Evolutionary conservation across 2,329 filamentous ascomycete genomes (phyloP), one percentile per base, ranked within the genome.

Genomic region (Periconia sp.): DNA sequence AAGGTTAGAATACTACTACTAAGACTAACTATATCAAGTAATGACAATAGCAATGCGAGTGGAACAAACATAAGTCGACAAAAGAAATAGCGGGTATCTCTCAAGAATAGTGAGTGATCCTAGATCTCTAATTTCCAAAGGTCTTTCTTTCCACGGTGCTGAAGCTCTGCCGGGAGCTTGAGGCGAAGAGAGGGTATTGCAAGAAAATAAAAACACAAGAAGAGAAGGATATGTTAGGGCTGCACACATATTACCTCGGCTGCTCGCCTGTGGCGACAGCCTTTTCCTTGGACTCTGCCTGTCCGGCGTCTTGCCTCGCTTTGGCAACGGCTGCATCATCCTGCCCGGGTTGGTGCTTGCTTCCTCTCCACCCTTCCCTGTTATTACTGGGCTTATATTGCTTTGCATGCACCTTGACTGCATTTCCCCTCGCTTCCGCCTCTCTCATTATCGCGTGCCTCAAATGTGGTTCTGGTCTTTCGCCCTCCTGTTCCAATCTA

Each of bases 361-460:
- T 21, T 5, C 56, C 49, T 23, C 52, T 53, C 61, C 60, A 59
- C 1, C 52, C 63, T 36, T 66, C 61, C 0, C 46, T 34, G 24
- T 63, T 61, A 18, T 53, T 53, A 5, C 40, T 45, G 0, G 59
- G 60, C 3, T 36, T 52, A 17, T 56, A 63, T 3, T 59, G 58
- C 31, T 54, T 66, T 11, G 63, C 34, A 40, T 63, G 59, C 1
- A 38, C 12, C 37, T 66, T 68, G 3, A 53, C 28, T 0, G 58
- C 60, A 18, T 59, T 55, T 1, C 56, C 54, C 23, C 51, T 61
- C 0, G 54, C 56, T 3, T 40, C 54, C 0, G 56, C 61, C 22
- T 66, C 58, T 9, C 59, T 38, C 31, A 60, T 55, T 2, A 68
- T 39, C 33, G 60, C 58, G 24, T 68, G 63, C 24, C 65, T 39